Evolutionary conservation across 2,329 filamentous ascomycete genomes (phyloP).

Genomic region (Fusarium caatingaense): DNA sequence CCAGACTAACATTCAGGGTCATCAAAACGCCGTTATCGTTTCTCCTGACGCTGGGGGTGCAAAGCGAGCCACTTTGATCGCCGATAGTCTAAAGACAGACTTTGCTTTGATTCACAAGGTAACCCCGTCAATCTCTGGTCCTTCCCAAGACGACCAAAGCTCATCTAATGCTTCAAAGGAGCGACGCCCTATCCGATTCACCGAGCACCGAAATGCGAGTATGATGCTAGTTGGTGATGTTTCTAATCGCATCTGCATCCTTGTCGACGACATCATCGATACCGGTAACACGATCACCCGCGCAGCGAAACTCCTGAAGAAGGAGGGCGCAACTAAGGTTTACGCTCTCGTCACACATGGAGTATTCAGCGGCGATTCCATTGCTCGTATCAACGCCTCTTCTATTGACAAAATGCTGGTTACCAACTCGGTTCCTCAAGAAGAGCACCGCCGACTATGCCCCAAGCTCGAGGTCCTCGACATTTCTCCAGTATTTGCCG

Average conservation of each 20-base stretch:
- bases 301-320: conserved; percentile 95
- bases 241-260: conserved; percentile 81
- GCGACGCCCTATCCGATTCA: conserved; percentile 88
- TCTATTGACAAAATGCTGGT: conserved; percentile 93
- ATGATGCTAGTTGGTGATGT: conserved; percentile 97
- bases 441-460: conserved; percentile 80
- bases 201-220: conserved; percentile 87
- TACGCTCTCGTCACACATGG: conserved; percentile 95
- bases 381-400: conserved; percentile 92
- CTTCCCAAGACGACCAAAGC: conserved; percentile 50
- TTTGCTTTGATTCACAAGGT: conserved; percentile 99
- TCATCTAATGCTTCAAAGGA: conserved; percentile 66
- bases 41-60: conserved; percentile 96
- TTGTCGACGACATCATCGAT: conserved; percentile 94
- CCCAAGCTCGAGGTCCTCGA: conserved; percentile 93
- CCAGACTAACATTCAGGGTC: conserved; percentile 81
- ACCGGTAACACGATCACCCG: conserved; percentile 97
- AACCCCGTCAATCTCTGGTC: conserved; percentile 41
- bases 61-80: conserved; percentile 94
- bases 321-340: conserved; percentile 90
- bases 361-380: conserved; percentile 93
- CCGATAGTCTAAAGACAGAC: conserved; percentile 90
- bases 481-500: conserved; percentile 88
- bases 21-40: conserved; percentile 88
- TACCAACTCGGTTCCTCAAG: conserved; percentile 93